Evolutionary conservation across 768 basidiomycete species (phyloP), one percentile per base, ranked within the genome.

Genomic region (Botryobasidium botryosum): DNA sequence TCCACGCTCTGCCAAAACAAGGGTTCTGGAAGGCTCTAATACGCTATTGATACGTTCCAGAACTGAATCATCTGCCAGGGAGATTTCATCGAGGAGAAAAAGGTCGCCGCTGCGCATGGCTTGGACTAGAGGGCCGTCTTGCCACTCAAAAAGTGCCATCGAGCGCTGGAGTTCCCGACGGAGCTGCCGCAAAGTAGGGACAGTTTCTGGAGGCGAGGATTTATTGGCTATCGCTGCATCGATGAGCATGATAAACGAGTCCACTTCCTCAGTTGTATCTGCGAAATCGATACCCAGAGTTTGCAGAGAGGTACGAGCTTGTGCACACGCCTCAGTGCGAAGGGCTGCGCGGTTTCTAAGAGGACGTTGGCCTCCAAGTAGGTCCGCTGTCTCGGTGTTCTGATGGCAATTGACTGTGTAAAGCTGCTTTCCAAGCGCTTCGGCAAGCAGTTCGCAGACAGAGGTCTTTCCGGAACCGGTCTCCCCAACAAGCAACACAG

Each of bases 381-480:
- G 67, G 58, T 99, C 94, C 8, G 91, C 86, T 0, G 92, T 94
- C 63, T 99, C 94, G 23, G 91, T 97, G 56, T 94, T 96, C 60
- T 94, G 90, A 58, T 99, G 94, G 55, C 94, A 97, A 52, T 86
- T 97, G 51, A 99, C 71, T 3, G 75, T 68, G 52, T 79, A 65
- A 23, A 99, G 65, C 28, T 59, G 63, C 54, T 74, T 75, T 21
- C 61, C 61, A 20, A 71, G 62, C 1, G 75, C 74, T 35, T 77
- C 70, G 0, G 94, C 82, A 51, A 81, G 80, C 4, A 88, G 64
- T 56, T 97, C 87, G 56, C 92, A 96, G 32, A 96, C 80, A 1
- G 92, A 94, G 0, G 94, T 99, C 63, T 99, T 99, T 13, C 94
- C 94, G 3, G 82, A 84, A 12, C 94, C 94, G 0, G 94, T 97